A percentile compares a stretch with the other conserved stretches of the same genome.
Conservation (phyloP, 2,329 filamentous ascomycete species). For the Pseudopyricularia cyperi region DNA sequence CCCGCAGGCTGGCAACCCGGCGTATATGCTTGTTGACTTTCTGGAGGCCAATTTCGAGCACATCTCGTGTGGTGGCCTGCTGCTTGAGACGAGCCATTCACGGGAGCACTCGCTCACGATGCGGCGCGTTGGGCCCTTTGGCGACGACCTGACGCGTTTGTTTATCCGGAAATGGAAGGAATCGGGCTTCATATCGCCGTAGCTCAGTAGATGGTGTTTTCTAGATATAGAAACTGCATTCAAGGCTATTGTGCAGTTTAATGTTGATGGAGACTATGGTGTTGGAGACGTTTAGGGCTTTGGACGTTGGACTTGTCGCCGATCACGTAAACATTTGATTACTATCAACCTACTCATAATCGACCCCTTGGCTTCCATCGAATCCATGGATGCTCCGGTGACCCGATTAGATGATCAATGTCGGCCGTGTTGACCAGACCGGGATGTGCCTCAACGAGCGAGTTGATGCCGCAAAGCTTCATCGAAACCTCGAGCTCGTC, state of each 20-base stretch:
- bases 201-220: too few relatives aligned
- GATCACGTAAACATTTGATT: too few relatives aligned
- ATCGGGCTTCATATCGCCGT: not conserved
- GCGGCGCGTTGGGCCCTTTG: not conserved
- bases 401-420: constrained; percentile 9
- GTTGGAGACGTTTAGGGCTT: too few relatives aligned
- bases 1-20: constrained; percentile 13
- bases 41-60: constrained; percentile 15
- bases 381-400: constrained; percentile 1
- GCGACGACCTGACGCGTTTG: not conserved
- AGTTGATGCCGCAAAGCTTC: constrained; percentile 16
- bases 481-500: constrained; percentile 24
- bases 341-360: not conserved
- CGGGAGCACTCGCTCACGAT: not conserved
- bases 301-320: too few relatives aligned
- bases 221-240: too few relatives aligned
- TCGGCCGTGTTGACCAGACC: constrained; percentile 11
- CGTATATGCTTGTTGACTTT: constrained; percentile 14
- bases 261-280: too few relatives aligned
- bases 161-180: not conserved
- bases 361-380: constrained; percentile 1
- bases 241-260: too few relatives aligned
- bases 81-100: constrained; percentile 11
- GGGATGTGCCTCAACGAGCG: constrained; percentile 10
- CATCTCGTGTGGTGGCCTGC: constrained; percentile 16